Conservation (phyloP, 176 grass and related monocot genomes). For the Musa schizocarpa region DNA sequence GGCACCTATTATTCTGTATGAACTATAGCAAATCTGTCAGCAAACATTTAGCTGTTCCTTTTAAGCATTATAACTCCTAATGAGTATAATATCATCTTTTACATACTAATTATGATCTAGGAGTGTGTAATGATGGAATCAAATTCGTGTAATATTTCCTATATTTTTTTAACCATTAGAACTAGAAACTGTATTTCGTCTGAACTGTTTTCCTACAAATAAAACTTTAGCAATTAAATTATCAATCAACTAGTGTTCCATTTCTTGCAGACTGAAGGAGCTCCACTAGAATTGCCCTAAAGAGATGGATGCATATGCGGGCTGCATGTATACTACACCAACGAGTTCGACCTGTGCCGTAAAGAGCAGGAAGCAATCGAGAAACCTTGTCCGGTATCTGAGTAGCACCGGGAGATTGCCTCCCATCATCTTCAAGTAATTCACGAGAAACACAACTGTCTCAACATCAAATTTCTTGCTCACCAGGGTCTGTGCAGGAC, state of each 20-base stretch:
- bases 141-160: no score
- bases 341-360: constrained; percentile 12
- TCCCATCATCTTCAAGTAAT: background rate
- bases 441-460: background rate
- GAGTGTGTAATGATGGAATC: no score
- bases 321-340: constrained; percentile 15
- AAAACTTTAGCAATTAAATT: background rate
- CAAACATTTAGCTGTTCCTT: no score
- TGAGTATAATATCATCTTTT: no score
- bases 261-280: background rate
- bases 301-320: constrained; percentile 11
- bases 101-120: background rate
- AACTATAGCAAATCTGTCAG: no score
- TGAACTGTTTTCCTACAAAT: background rate
- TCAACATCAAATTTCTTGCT: background rate
- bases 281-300: constrained; percentile 2
- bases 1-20: no score
- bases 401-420: background rate
- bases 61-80: no score
- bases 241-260: no score
- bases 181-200: background rate
- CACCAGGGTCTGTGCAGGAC: background rate
- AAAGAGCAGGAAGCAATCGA: background rate
- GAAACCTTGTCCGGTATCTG: constrained; percentile 1
- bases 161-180: no score